A percentile compares a stretch with the other conserved stretches of the same genome.
These are phyloP conservation scores for Globisporangium mamillatum DNA, from an alignment of 352 stramenopile species.

Conservation along the genomic window DNA sequence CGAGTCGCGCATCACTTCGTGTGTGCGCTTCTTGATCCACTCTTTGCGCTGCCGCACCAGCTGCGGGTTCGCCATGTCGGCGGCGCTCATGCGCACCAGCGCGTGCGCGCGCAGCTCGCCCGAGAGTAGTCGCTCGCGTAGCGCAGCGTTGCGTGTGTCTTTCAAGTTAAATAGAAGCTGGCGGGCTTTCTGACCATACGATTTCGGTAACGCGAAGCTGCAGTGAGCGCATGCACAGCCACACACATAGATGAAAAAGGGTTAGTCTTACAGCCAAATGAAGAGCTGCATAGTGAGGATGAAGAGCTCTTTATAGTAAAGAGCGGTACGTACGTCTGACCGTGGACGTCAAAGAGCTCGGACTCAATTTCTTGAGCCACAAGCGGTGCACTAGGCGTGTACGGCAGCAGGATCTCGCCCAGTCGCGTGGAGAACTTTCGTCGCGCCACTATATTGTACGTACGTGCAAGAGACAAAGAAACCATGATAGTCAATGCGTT, in stretches of 20 bases:
- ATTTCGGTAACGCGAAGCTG: constrained; percentile 68
- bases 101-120: constrained; percentile 46
- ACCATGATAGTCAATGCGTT: neutral
- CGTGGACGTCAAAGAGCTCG: constrained; percentile 55
- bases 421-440: constrained; percentile 60
- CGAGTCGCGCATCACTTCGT: constrained; percentile 77
- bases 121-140: constrained; percentile 67
- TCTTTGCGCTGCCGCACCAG: constrained; percentile 75
- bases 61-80: constrained; percentile 85
- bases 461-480: neutral
- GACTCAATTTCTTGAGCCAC: constrained; percentile 58
- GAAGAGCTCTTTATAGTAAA: neutral
- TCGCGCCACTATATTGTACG: constrained; percentile 37
- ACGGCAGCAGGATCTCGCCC: constrained; percentile 46
- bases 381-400: constrained; percentile 37
- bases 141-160: constrained; percentile 58
- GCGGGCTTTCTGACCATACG: constrained; percentile 76
- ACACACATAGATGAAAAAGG: neutral
- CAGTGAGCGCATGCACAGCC: no score
- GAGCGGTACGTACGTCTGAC: constrained; percentile 36
- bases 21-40: constrained; percentile 84
- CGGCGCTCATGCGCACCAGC: constrained; percentile 74
- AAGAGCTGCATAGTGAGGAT: neutral
- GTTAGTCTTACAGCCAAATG: neutral
- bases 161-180: constrained; percentile 85